Evolutionary conservation across 2,329 filamentous ascomycete species (phyloP), one percentile per base, ranked within the genome.

Genomic region (Penicillium frequentans): DNA sequence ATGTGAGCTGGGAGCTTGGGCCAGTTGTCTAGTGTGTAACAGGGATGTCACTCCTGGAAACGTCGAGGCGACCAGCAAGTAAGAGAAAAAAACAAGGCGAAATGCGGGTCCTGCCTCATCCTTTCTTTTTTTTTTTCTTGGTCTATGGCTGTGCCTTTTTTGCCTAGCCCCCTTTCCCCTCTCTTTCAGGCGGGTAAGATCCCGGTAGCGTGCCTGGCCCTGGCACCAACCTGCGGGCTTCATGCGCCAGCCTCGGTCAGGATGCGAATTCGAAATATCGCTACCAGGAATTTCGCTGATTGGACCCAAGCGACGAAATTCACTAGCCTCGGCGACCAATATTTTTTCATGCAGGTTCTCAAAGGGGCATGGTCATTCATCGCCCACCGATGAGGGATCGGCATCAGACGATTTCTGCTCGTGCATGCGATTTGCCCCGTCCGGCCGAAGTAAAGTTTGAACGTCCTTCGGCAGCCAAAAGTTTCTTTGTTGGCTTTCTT

Each of bases 211-310:
- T 66, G 54, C 63, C 64, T 67, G 64, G 62, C 48, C 48, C 48
- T 50, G 48, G 26, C 48, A 49, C 47, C 63, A 63, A 61, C 45
- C 48, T 50, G 58, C 61, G 50, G 62, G 57, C 53, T 54, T 62
- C 54, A 66, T 66, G 67, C 65, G 60, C 61, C 54, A 64, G 56
- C 60, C 64, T 66, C 66, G 62, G 65, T 58, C 65, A 59, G 54
- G 54, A 61, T 66, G 61, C 54, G 51, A 68, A 70, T 65, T 66
- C 52, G 53, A 64, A 67, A 63, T 56, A 49, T 60, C 58, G 49
- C 61, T 49, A 45, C 19, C 49, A 67, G 61, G 60, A 67, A 70
- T 66, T 70, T 70, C 56, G 59, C 58, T 71, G 65, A 73, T 72
- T 72, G 70, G 70, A 56, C 53, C 52, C 55, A 54, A 27, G 39